Percentiles rank a stretch among this genome's conserved stretches.
Conservation (phyloP, 306 rosid genomes). For the Abrus pulchellus region DNA sequence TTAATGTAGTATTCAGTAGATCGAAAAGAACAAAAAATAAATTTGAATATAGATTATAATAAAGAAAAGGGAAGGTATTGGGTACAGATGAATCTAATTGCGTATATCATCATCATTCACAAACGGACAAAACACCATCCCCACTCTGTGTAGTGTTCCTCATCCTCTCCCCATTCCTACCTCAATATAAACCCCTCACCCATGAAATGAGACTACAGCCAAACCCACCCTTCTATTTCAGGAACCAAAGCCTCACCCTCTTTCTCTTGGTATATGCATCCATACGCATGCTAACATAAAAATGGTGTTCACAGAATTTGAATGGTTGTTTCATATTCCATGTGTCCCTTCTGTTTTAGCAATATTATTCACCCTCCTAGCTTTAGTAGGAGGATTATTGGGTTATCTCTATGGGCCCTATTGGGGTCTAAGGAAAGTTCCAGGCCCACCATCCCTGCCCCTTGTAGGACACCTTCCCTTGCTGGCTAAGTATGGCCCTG, state of each 20-base stretch:
- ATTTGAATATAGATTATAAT: background rate
- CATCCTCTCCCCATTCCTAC: constrained; percentile 4
- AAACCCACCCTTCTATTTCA: constrained; percentile 11
- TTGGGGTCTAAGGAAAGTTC: constrained; percentile 85
- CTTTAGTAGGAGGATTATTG: constrained; percentile 58
- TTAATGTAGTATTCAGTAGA: too few species aligned
- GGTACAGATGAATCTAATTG: background rate
- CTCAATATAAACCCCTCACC: constrained; percentile 22
- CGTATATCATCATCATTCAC: constrained; percentile 55
- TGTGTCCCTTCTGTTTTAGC: constrained; percentile 44
- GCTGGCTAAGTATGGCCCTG: constrained; percentile 90
- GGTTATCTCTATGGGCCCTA: constrained; percentile 74
- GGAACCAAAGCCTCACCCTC: constrained; percentile 26
- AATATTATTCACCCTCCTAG: constrained; percentile 57
- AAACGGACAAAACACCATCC: constrained; percentile 50
- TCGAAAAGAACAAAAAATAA: too few species aligned
- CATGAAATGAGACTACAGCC: background rate
- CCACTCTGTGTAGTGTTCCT: constrained; percentile 36
- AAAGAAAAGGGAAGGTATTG: background rate
- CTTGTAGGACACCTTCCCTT: constrained; percentile 92
- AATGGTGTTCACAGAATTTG: constrained; percentile 48
- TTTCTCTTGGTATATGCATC: background rate
- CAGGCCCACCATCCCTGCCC: constrained; percentile 86
- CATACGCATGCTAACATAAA: background rate
- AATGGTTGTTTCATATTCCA: constrained; percentile 27